Evolutionary conservation across 345 rosid species (phyloP).

Genomic region (Anastatica hierochuntica): DNA sequence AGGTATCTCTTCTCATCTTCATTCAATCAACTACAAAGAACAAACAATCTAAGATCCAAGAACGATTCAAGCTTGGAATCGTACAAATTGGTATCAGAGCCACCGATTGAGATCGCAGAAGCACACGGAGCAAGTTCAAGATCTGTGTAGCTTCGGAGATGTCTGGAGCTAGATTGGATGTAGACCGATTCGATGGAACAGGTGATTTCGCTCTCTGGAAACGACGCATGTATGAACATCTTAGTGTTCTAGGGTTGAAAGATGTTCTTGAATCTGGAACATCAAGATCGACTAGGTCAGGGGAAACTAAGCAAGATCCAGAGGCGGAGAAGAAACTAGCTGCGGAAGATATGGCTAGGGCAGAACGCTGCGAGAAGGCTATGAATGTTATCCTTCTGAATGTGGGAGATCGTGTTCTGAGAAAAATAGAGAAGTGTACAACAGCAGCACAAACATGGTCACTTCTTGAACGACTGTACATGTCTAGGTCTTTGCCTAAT

Average conservation of each 20-base stretch:
- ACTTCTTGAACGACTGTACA: background rate
- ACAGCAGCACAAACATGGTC: background rate
- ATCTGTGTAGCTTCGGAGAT: too few species aligned
- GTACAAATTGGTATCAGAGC: too few species aligned
- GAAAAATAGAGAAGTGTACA: background rate
- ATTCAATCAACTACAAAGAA: too few species aligned
- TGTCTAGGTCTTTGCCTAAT: background rate
- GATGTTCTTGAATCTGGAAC: background rate
- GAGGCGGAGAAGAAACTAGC: background rate
- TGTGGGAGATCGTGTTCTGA: background rate
- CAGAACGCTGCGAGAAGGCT: background rate
- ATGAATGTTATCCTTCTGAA: too few species aligned
- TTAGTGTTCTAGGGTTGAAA: background rate
- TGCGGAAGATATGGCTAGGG: background rate
- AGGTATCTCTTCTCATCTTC: too few species aligned
- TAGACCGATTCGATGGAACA: background rate
- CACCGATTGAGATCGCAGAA: too few species aligned
- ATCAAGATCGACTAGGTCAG: too few species aligned
- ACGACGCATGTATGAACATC: background rate
- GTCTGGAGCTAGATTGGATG: background rate
- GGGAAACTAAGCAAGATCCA: background rate
- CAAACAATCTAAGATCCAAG: too few species aligned
- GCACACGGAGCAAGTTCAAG: too few species aligned
- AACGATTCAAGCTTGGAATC: too few species aligned
- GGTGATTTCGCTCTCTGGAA: background rate